A percentile compares a stretch with the other conserved stretches of the same genome.
These are phyloP conservation scores for Leishmania tarentolae DNA, from an alignment of 208 protist species.

Conservation along the genomic window DNA sequence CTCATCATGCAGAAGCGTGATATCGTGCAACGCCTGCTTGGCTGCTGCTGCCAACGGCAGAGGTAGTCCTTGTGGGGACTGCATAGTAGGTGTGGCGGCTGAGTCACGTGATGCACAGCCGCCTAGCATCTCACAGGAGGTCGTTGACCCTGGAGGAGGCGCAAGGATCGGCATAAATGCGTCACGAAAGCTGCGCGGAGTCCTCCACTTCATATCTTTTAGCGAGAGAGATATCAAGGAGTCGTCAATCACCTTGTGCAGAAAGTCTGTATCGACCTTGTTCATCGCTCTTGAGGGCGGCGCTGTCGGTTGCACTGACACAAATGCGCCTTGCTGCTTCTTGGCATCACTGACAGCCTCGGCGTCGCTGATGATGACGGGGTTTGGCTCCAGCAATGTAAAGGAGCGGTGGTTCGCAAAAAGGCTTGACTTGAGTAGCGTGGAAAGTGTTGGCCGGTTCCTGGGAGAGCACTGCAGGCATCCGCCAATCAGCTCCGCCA, in stretches of 20 bases:
- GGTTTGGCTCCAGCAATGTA: constrained; percentile 10
- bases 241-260: neutral
- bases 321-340: too few species aligned
- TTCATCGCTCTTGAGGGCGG: neutral
- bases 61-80: neutral
- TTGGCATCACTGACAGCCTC: constrained; percentile 10
- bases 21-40: constrained; percentile 17
- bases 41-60: constrained; percentile 9
- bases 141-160: too few species aligned
- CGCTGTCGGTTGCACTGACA: neutral
- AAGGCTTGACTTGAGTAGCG: constrained; percentile 4
- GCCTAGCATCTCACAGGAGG: neutral
- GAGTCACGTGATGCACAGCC: neutral
- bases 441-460: constrained; percentile 3
- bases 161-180: neutral
- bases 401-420: constrained; percentile 10
- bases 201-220: neutral
- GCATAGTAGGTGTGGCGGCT: neutral
- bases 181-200: constrained; percentile 1
- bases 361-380: constrained; percentile 17
- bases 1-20: constrained; percentile 10
- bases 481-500: constrained; percentile 16
- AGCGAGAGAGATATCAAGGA: neutral
- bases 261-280: neutral
- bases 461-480: constrained; percentile 13